A percentile compares a stretch with the other conserved stretches of the same genome.
These are phyloP conservation scores for Bretschneidera sinensis DNA, from an alignment of 345 rosid species.

Conservation along the genomic window DNA sequence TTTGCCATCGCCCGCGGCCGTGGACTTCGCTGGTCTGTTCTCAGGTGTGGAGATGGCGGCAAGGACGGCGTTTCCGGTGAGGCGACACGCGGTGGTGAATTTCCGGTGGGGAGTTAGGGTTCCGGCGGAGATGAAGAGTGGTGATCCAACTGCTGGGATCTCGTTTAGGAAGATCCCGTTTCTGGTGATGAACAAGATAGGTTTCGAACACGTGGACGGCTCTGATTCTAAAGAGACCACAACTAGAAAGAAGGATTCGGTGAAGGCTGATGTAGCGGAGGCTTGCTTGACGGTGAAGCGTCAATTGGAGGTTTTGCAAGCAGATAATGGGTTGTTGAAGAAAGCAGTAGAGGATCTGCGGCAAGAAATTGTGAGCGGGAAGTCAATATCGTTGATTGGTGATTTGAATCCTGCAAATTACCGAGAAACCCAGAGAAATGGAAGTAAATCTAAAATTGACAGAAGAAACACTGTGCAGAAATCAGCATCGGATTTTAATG, in stretches of 20 bases:
- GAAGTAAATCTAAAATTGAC: constrained; percentile 32
- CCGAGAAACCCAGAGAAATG: constrained; percentile 41
- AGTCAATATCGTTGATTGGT: constrained; percentile 12
- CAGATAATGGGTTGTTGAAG: constrained; percentile 58
- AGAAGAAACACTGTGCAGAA: constrained; percentile 47
- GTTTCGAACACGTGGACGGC: constrained; percentile 69
- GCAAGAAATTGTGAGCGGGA: constrained; percentile 35
- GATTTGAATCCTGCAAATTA: constrained; percentile 39
- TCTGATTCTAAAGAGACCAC: constrained; percentile 19
- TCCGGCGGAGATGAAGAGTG: constrained; percentile 52
- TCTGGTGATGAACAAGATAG: constrained; percentile 81
- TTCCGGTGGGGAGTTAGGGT: constrained; percentile 94
- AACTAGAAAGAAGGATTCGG: constrained; percentile 11
- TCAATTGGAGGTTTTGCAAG: constrained; percentile 59
- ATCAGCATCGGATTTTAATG: constrained; percentile 18
- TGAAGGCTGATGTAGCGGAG: constrained; percentile 40
- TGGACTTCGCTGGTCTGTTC: constrained; percentile 36
- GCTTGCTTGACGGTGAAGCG: constrained; percentile 46
- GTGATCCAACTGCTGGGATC: constrained; percentile 38
- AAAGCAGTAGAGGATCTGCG: constrained; percentile 74
- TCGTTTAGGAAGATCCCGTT: constrained; percentile 61
- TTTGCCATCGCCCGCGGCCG: constrained; percentile 29
- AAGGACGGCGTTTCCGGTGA: constrained; percentile 63
- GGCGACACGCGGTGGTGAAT: constrained; percentile 55
- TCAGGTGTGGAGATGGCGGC: constrained; percentile 75